Evolutionary conservation across 2,329 filamentous ascomycete genomes (phyloP).

Genomic region (Arthrobotrys musiformis): DNA sequence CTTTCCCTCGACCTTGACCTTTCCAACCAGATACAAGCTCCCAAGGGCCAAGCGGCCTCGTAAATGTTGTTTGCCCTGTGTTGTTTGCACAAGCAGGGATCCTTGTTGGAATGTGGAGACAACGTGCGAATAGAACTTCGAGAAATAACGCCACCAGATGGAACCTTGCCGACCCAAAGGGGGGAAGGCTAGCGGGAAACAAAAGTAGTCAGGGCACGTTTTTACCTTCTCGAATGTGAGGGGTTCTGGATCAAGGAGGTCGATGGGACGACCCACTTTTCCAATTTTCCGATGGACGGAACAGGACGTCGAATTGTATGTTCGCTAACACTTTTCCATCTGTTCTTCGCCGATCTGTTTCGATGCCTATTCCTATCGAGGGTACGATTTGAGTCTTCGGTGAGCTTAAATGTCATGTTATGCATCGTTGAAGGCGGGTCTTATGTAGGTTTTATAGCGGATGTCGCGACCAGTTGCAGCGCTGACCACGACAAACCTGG

Average conservation of each 20-base stretch:
- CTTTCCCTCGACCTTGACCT: neutral
- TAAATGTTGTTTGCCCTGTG: conserved; percentile 20
- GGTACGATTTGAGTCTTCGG: neutral
- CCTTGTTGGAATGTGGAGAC: conserved; percentile 27
- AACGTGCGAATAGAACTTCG: conserved; percentile 26
- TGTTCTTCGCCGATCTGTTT: too few species aligned
- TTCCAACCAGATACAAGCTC: neutral
- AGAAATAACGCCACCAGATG: conserved; percentile 29
- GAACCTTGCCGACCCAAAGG: conserved; percentile 25
- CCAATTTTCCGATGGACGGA: neutral
- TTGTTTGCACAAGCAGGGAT: conserved; percentile 49
- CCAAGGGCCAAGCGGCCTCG: neutral
- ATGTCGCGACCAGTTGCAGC: neutral
- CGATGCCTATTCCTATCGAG: neutral
- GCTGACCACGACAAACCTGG: too few species aligned
- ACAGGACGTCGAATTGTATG: neutral
- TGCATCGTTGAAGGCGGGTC: neutral
- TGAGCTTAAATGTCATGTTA: neutral
- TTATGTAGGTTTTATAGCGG: neutral
- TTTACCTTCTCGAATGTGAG: conserved; percentile 6
- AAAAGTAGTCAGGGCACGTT: neutral
- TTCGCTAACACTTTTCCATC: neutral
- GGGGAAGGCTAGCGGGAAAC: conserved; percentile 23
- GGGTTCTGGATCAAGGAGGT: conserved; percentile 12
- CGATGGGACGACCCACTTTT: neutral